phyloP scores from a whole-genome alignment of 305 asterid species.

The Solanum aculeatissimum region DNA sequence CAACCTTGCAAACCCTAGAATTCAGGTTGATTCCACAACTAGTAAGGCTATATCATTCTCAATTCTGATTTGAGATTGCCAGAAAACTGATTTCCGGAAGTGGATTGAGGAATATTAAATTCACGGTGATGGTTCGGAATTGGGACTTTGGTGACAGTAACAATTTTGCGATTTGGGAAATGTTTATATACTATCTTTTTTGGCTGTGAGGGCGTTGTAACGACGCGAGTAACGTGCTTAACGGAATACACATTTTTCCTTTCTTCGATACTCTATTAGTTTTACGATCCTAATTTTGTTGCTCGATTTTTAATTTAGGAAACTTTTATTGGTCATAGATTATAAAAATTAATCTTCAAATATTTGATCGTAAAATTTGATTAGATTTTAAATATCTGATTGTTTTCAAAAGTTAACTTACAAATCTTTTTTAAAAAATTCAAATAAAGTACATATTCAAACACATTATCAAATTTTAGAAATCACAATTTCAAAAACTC shows the following conservation, averaged over 20 bases:
- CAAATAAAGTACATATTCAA: neutral
- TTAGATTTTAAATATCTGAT: neutral
- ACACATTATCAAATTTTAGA: neutral
- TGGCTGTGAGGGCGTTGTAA: neutral
- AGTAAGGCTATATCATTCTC: neutral
- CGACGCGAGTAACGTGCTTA: neutral
- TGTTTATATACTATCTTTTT: neutral
- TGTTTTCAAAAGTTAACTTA: neutral
- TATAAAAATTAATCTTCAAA: neutral
- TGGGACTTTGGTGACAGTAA: neutral
- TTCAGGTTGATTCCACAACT: neutral
- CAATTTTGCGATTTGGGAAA: neutral
- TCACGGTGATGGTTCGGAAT: neutral
- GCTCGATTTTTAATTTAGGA: neutral
- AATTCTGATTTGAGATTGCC: neutral
- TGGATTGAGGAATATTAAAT: neutral
- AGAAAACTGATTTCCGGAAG: neutral
- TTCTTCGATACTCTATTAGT: neutral
- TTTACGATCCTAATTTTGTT: neutral
- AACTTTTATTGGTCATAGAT: neutral
- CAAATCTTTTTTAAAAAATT: neutral
- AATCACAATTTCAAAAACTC: too few relatives aligned
- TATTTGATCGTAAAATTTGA: neutral
- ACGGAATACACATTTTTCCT: neutral
- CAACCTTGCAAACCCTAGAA: constrained; percentile 37